phyloP scores from a whole-genome alignment of 176 grass and related monocot genomes.

The Oryza glaberrima region DNA sequence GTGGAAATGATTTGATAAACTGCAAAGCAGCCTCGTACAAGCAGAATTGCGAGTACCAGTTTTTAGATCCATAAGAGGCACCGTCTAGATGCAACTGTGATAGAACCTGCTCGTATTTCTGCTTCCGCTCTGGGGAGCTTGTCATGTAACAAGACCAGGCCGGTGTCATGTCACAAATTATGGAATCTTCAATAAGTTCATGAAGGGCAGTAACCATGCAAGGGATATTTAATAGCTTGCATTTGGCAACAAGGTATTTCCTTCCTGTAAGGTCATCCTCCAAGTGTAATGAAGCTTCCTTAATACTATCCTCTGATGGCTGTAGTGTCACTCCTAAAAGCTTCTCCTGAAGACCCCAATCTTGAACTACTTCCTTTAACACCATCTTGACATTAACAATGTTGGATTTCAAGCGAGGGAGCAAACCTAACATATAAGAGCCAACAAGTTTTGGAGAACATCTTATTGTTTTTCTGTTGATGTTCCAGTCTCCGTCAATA shows the following conservation, averaged over 20 bases:
- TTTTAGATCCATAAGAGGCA: neutral
- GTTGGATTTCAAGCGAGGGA: too few species aligned
- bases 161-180: too few species aligned
- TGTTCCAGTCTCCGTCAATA: conserved; percentile 19
- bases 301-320: neutral
- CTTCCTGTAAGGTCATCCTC: neutral
- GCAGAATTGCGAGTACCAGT: neutral
- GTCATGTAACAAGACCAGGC: neutral
- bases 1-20: neutral
- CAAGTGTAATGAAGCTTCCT: too few species aligned
- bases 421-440: too few species aligned
- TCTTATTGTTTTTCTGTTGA: conserved; percentile 2
- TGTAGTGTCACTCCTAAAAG: neutral
- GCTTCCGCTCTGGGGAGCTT: neutral
- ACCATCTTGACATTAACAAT: too few species aligned
- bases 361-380: neutral
- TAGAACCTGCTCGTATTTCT: neutral
- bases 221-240: neutral
- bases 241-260: neutral
- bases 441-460: too few species aligned
- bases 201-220: neutral
- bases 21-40: neutral
- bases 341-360: neutral
- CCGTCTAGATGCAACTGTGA: neutral
- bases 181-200: too few species aligned